phyloP scores from a whole-genome alignment of 495 filamentous ascomycete genomes.

The Aspergillus wentii region DNA sequence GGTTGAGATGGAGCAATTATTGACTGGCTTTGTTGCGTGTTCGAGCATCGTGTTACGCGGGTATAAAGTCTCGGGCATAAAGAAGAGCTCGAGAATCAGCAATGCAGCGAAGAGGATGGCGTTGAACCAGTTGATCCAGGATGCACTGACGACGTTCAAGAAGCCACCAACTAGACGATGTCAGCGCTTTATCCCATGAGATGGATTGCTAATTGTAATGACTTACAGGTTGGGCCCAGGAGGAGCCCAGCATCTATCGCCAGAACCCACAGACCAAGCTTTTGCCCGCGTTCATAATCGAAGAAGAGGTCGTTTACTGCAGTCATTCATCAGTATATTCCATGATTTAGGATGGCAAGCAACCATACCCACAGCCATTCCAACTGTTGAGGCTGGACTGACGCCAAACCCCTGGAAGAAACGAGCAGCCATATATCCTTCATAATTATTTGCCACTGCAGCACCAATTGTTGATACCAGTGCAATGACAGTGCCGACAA shows the following conservation, averaged over 20 bases:
- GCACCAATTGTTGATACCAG: slow-evolving; percentile 49
- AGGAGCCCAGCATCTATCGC: slow-evolving; percentile 53
- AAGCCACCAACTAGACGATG: slow-evolving; percentile 61
- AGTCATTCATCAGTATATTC: neutral
- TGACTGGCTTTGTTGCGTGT: slow-evolving; percentile 3
- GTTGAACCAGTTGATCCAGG: slow-evolving; percentile 57
- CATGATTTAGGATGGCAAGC: neutral
- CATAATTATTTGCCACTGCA: slow-evolving; percentile 39
- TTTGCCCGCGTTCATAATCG: slow-evolving; percentile 55
- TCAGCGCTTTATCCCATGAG: neutral
- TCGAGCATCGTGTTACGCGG: slow-evolving; percentile 49
- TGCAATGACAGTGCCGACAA: slow-evolving; percentile 50
- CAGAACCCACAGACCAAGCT: slow-evolving; percentile 60
- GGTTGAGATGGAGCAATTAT: neutral
- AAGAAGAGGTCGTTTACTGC: slow-evolving; percentile 50
- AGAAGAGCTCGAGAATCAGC: slow-evolving; percentile 45
- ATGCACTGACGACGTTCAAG: slow-evolving; percentile 40
- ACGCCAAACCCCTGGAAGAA: slow-evolving; percentile 63
- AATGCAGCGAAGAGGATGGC: slow-evolving; percentile 52
- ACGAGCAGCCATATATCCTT: slow-evolving; percentile 53
- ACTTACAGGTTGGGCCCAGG: slow-evolving; percentile 44
- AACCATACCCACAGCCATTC: slow-evolving; percentile 50
- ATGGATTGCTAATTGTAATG: slow-evolving; percentile 1
- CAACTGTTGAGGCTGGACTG: slow-evolving; percentile 53
- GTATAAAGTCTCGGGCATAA: slow-evolving; percentile 59